A percentile compares a stretch with the other conserved stretches of the same genome.
Evolutionary conservation across 306 rosid genomes (phyloP).

Genomic region (Cercis canadensis): DNA sequence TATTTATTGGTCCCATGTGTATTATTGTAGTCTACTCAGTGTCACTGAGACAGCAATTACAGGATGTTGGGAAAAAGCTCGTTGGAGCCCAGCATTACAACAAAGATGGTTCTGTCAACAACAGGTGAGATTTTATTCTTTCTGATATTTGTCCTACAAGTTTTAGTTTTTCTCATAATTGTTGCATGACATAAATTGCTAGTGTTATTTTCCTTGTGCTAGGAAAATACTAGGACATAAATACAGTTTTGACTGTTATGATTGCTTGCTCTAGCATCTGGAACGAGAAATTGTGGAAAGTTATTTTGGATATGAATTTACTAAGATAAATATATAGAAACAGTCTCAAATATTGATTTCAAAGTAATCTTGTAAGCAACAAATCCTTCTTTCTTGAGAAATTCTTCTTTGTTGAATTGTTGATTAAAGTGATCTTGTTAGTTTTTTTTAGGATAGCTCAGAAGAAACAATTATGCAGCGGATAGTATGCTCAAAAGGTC

Average conservation of each 20-base stretch:
- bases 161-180: background rate
- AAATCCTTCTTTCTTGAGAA: slow-evolving; percentile 3
- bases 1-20: slow-evolving; percentile 45
- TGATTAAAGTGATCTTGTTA: background rate
- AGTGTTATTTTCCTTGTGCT: background rate
- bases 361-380: background rate
- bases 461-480: slow-evolving; percentile 12
- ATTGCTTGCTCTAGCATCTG: background rate
- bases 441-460: slow-evolving; percentile 23
- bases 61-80: slow-evolving; percentile 98
- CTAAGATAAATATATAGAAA: background rate
- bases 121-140: slow-evolving; percentile 63
- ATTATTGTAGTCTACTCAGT: slow-evolving; percentile 88
- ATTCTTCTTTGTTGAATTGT: slow-evolving; percentile 9
- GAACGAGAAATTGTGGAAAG: background rate
- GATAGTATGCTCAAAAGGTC: background rate
- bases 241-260: slow-evolving; percentile 1
- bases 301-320: no score
- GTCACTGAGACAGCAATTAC: slow-evolving; percentile 97
- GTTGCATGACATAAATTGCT: slow-evolving; percentile 6
- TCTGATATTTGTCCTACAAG: slow-evolving; percentile 1
- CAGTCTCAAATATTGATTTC: slow-evolving; percentile 12
- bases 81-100: slow-evolving; percentile 94
- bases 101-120: slow-evolving; percentile 92
- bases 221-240: background rate